Conservation (phyloP, 2,329 filamentous ascomycete genomes). For the Chaetomium sp. region DNA sequence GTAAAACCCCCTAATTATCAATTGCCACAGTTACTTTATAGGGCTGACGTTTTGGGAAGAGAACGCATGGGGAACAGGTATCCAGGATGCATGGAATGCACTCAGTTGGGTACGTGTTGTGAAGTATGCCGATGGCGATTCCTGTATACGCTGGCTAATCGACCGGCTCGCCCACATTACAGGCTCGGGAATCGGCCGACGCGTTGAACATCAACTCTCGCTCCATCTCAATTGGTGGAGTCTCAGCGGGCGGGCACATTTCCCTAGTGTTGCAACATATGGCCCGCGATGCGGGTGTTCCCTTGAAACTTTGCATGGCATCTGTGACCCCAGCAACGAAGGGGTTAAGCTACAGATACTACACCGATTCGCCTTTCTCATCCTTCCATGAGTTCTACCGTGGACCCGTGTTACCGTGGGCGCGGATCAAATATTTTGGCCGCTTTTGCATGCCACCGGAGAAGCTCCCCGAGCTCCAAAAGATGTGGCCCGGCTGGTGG, state of each 20-base stretch:
- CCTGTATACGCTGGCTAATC: too few relatives aligned
- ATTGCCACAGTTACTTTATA: background rate
- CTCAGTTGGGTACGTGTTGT: slow-evolving; percentile 34
- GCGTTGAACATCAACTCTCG: slow-evolving; percentile 28
- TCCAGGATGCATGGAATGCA: slow-evolving; percentile 33
- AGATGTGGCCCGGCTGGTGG: slow-evolving; percentile 31
- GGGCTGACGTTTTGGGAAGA: slow-evolving; percentile 18
- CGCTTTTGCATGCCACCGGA: slow-evolving; percentile 26
- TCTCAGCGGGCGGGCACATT: slow-evolving; percentile 35
- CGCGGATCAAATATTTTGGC: slow-evolving; percentile 31
- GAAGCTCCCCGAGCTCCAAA: slow-evolving; percentile 22
- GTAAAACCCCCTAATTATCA: slow-evolving; percentile 17
- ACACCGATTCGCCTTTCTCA: slow-evolving; percentile 30
- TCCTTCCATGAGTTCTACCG: slow-evolving; percentile 31
- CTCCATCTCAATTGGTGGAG: slow-evolving; percentile 33
- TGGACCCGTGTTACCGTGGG: slow-evolving; percentile 31
- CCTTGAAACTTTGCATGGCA: slow-evolving; percentile 30
- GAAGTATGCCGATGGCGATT: too few relatives aligned
- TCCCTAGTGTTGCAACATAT: slow-evolving; percentile 32
- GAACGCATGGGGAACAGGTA: slow-evolving; percentile 30
- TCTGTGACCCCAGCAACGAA: slow-evolving; percentile 28
- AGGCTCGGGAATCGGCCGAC: slow-evolving; percentile 25
- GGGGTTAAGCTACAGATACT: slow-evolving; percentile 26
- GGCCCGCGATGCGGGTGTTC: slow-evolving; percentile 32
- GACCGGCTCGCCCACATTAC: background rate